These are phyloP conservation scores for Paramecium pentaurelia DNA, from an alignment of 73 alveolate species.

Conservation along the genomic window DNA sequence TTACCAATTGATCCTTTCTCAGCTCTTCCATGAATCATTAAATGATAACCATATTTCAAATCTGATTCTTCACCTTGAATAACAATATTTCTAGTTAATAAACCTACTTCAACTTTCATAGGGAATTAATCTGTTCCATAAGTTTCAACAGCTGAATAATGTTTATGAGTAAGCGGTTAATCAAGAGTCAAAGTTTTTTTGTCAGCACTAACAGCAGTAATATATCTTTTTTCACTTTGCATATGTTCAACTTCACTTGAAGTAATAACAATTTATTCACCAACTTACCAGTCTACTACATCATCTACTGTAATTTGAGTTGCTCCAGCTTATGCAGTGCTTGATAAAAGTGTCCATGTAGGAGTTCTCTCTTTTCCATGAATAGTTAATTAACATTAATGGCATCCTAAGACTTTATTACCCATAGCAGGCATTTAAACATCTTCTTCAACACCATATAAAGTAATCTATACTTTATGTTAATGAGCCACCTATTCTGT, in stretches of 20 bases:
- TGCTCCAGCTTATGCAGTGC: constrained; percentile 68
- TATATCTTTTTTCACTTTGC: constrained; percentile 73
- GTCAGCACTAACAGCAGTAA: constrained; percentile 28
- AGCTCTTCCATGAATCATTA: constrained; percentile 74
- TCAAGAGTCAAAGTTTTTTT: not conserved
- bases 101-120: constrained; percentile 90
- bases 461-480: constrained; percentile 66
- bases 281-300: constrained; percentile 74
- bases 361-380: constrained; percentile 74
- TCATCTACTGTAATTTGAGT: constrained; percentile 60
- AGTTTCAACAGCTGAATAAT: constrained; percentile 38
- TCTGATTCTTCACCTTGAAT: constrained; percentile 76
- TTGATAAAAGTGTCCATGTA: constrained; percentile 79
- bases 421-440: constrained; percentile 81
- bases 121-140: constrained; percentile 55
- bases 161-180: constrained; percentile 25
- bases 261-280: constrained; percentile 78
- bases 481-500: constrained; percentile 75
- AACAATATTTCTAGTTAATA: constrained; percentile 75
- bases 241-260: constrained; percentile 68
- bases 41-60: constrained; percentile 73
- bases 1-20: constrained; percentile 71
- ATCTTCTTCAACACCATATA: constrained; percentile 67
- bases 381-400: constrained; percentile 72
- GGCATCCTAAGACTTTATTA: constrained; percentile 73